Base-by-base conservation (phyloP, 106 monocot species). In the Allium sativum region DNA sequence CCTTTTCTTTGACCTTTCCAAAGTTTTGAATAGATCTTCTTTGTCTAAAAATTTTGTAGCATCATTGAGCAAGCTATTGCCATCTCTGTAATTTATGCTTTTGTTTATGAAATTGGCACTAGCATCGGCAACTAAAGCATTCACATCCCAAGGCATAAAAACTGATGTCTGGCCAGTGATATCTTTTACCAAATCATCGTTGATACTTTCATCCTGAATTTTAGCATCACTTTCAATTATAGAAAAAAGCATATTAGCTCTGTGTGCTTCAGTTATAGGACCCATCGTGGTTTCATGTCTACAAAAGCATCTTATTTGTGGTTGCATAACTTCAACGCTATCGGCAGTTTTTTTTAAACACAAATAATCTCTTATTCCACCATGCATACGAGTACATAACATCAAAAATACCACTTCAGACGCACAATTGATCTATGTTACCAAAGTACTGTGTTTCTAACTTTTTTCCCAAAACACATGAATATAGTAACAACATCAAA, bases 1-100 rank as follows among this genome's bases (percentile, higher is more conserved):
- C 54, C 88, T 78, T 83, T 88, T 92, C 85, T 88, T 98, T 58
- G 78, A 79, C 55, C 85, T 65, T 56, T 92, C 98, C 70, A 98
- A 62, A 48, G 98, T 84, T 72, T 75, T 71, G 20, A 58, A 65
- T 16, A 98, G 77, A 52, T 91, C 88, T 68, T 86, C 86, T 69
- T 64, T 83, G 0, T 22, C 53, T 21, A 89, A 53, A 17, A 45
- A 69, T 47, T 70, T 40, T 6, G 16, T 18, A 53, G 42, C 42
- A 65, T 44, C 9, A 67, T 4, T 64, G 19, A 40, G 2, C 42
- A 42, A 52, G 1, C 54, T 72, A 53, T 62, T 44, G 12, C 75
- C 53, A 69, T 70, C 65, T 58, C 18, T 51, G 17, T 60, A 61
- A 56, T 22, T 59, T 20, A 70, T 54, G 40, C 74, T 44, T 74